phyloP scores from a whole-genome alignment of 345 rosid species.

The Anastatica hierochuntica region DNA sequence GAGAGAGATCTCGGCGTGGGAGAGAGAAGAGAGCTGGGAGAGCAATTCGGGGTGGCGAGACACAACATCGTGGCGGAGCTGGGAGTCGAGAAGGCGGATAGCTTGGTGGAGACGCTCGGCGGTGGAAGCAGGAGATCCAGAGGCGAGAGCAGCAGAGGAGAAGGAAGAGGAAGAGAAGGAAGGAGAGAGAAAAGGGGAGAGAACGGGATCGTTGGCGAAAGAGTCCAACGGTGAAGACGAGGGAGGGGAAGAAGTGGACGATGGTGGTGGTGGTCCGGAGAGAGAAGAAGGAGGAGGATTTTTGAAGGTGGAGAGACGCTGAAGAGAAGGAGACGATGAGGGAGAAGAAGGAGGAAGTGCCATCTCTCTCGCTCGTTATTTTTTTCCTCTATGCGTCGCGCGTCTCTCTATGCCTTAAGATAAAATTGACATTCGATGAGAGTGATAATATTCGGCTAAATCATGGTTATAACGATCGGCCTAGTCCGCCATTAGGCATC shows the following conservation, averaged over 20 bases:
- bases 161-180: conserved; percentile 84
- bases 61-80: conserved; percentile 83
- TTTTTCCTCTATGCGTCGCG: too few species aligned
- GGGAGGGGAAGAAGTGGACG: background rate
- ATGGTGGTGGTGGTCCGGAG: conserved; percentile 16
- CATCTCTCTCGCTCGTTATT: conserved; percentile 25
- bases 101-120: conserved; percentile 95
- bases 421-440: too few species aligned
- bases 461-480: too few species aligned
- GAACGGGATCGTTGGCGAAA: conserved; percentile 61
- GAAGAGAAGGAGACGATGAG: conserved; percentile 44
- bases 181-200: conserved; percentile 75
- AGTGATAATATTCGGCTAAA: too few species aligned
- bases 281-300: conserved; percentile 33
- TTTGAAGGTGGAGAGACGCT: conserved; percentile 67
- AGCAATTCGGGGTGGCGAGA: conserved; percentile 84
- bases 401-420: too few species aligned
- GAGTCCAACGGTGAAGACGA: conserved; percentile 57
- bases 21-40: conserved; percentile 77
- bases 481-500: too few species aligned
- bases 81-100: conserved; percentile 83
- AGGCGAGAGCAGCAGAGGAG: conserved; percentile 91
- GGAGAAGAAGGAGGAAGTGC: conserved; percentile 37
- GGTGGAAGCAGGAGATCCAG: conserved; percentile 98
- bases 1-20: conserved; percentile 71